A percentile compares a stretch with the other conserved stretches of the same genome.
Evolutionary conservation across 495 filamentous ascomycete species (phyloP).

Genomic region (Neurospora sp.): DNA sequence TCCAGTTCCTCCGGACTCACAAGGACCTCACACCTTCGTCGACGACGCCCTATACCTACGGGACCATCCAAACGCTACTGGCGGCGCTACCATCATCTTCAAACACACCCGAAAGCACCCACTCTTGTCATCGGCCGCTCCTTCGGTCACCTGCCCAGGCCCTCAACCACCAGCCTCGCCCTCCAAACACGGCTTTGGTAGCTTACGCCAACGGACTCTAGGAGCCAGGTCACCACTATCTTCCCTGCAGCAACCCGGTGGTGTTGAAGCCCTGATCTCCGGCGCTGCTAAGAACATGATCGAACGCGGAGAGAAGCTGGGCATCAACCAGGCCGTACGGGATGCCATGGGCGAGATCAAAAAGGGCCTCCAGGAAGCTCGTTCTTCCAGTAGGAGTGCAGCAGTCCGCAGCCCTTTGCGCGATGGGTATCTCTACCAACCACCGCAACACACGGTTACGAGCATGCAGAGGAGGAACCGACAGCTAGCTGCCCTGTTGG

Average conservation of each 20-base stretch:
- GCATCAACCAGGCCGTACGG: constrained; percentile 81
- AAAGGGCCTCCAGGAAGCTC: constrained; percentile 32
- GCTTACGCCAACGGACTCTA: constrained; percentile 23
- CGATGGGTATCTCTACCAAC: background rate
- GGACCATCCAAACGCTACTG: constrained; percentile 59
- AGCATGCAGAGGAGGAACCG: constrained; percentile 60
- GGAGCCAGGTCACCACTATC: constrained; percentile 38
- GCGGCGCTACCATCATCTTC: constrained; percentile 63
- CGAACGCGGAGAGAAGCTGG: constrained; percentile 72
- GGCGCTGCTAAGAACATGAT: constrained; percentile 79
- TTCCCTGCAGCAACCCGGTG: constrained; percentile 49
- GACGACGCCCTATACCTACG: constrained; percentile 81
- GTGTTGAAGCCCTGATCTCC: constrained; percentile 70
- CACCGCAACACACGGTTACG: constrained; percentile 17
- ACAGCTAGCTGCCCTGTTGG: constrained; percentile 61
- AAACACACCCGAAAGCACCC: constrained; percentile 63
- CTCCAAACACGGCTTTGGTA: constrained; percentile 12
- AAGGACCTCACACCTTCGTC: constrained; percentile 67
- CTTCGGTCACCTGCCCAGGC: background rate
- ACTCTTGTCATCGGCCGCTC: background rate
- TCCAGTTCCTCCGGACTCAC: constrained; percentile 50
- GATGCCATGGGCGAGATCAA: constrained; percentile 78
- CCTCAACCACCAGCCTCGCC: background rate
- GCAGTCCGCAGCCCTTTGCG: constrained; percentile 3
- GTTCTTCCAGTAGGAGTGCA: constrained; percentile 21